Percentiles rank a stretch among this genome's conserved stretches.
These are phyloP conservation scores for Chaetomiaceae sp. DNA, from an alignment of 2,329 filamentous ascomycete genomes.

Conservation along the genomic window DNA sequence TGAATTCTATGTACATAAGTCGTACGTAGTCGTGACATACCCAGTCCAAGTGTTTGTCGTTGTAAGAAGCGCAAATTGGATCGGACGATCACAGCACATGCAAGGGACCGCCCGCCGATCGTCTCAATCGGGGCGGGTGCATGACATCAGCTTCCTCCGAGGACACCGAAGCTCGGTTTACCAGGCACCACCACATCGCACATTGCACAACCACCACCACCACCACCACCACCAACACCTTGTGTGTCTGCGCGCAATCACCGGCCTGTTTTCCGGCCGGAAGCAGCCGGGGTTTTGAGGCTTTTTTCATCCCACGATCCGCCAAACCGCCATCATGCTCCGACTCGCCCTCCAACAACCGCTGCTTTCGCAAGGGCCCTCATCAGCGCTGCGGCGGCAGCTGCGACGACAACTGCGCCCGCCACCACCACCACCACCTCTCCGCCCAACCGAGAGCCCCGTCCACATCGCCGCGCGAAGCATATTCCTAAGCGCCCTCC, in stretches of 20 bases:
- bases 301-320: too few species aligned
- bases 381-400: background rate
- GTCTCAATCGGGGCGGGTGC: background rate
- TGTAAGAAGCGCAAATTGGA: background rate
- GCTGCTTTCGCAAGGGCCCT: background rate
- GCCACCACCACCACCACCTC: background rate
- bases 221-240: background rate
- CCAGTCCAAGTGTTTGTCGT: too few species aligned
- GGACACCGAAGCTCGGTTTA: background rate
- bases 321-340: slow-evolving; percentile 1
- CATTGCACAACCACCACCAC: too few species aligned
- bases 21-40: too few species aligned
- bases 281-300: background rate
- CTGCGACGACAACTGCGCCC: too few species aligned
- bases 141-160: background rate
- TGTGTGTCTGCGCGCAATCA: background rate
- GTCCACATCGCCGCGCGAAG: background rate
- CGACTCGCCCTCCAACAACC: background rate
- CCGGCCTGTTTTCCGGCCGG: background rate
- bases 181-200: too few species aligned
- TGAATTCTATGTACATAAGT: too few species aligned
- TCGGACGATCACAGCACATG: too few species aligned
- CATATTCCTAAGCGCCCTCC: background rate
- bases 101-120: background rate
- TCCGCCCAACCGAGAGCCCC: background rate